Conservation (phyloP, 129 eudicot genomes). For the Dittrichia graveolens region DNA sequence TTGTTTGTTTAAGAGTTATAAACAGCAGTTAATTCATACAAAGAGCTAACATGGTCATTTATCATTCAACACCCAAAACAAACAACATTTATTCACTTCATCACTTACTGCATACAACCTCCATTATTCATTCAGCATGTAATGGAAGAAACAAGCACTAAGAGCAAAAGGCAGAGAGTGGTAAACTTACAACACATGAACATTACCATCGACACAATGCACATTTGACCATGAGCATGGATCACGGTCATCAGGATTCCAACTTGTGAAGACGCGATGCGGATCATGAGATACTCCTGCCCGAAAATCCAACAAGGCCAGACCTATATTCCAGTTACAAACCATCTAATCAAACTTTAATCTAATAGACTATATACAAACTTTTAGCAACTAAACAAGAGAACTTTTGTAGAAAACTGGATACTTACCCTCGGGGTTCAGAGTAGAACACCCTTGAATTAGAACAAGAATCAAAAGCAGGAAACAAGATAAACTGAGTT, state of each 20-base stretch:
- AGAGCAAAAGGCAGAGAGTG: constrained; percentile 27
- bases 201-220: constrained; percentile 75
- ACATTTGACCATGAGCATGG: constrained; percentile 88
- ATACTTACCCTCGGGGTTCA: constrained; percentile 67
- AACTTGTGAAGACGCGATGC: constrained; percentile 52
- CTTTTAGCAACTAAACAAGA: neutral
- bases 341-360: constrained; percentile 14
- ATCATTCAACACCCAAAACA: constrained; percentile 3
- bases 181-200: constrained; percentile 77
- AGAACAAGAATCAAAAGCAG: constrained; percentile 45
- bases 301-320: constrained; percentile 64
- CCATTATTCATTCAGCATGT: neutral
- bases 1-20: too few relatives aligned
- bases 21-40: neutral
- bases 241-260: constrained; percentile 60
- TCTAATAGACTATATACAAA: neutral
- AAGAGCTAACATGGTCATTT: neutral
- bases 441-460: constrained; percentile 50
- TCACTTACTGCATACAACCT: too few relatives aligned
- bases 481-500: constrained; percentile 46
- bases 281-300: constrained; percentile 64
- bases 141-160: neutral
- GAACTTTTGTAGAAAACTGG: neutral
- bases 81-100: neutral
- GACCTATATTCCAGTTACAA: constrained; percentile 47